phyloP scores from a whole-genome alignment of 495 filamentous ascomycete genomes.

The Umbilicaria muhlenbergii region DNA sequence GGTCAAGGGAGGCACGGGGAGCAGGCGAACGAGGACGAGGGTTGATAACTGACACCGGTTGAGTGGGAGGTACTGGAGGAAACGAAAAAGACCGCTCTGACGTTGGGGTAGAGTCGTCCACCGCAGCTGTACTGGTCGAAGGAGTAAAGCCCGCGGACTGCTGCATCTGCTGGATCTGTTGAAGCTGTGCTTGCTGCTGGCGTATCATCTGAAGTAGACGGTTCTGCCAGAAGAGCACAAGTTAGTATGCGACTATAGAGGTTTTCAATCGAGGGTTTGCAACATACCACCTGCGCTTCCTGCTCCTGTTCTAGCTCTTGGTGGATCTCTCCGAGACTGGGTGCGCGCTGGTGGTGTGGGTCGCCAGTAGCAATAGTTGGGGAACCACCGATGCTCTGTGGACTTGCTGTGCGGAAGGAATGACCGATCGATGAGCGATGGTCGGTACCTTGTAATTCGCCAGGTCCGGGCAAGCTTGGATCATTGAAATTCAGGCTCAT shows the following conservation, averaged over 20 bases:
- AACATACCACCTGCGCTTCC: constrained; percentile 74
- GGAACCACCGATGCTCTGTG: constrained; percentile 38
- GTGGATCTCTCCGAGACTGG: constrained; percentile 85
- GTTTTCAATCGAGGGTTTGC: neutral
- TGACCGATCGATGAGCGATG: constrained; percentile 30
- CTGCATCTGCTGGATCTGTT: constrained; percentile 38
- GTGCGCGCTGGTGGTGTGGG: constrained; percentile 51
- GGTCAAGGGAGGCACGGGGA: constrained; percentile 41
- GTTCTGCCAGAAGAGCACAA: constrained; percentile 37
- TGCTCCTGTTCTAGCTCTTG: constrained; percentile 92
- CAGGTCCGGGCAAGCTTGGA: constrained; percentile 40
- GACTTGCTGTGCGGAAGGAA: constrained; percentile 37
- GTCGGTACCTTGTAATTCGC: constrained; percentile 36
- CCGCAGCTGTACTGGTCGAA: constrained; percentile 32
- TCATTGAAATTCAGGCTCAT: constrained; percentile 65
- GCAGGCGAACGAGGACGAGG: constrained; percentile 33
- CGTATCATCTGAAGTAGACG: constrained; percentile 81
- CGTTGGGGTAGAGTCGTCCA: constrained; percentile 54
- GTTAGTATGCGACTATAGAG: neutral
- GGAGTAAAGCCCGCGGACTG: constrained; percentile 19
- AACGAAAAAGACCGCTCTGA: constrained; percentile 45
- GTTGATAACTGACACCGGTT: constrained; percentile 17
- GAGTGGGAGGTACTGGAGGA: constrained; percentile 24
- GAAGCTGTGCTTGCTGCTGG: constrained; percentile 69
- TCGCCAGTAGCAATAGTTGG: constrained; percentile 41